Evolutionary conservation across 2,329 filamentous ascomycete species (phyloP).

Genomic region (Botrytis deweyae): DNA sequence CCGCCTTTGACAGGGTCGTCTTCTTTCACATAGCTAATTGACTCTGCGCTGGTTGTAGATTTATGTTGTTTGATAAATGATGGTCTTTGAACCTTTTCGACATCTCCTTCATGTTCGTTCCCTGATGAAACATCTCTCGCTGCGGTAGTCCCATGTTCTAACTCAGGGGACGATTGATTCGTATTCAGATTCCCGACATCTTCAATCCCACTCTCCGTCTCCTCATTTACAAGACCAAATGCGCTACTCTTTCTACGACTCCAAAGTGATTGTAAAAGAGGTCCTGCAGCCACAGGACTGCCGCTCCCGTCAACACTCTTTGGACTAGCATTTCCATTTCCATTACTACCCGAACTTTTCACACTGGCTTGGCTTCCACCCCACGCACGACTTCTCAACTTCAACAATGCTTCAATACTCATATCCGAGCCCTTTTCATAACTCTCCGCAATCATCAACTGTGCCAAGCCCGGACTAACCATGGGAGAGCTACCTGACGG

Average conservation of each 20-base stretch:
- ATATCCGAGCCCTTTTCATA: constrained; percentile 60
- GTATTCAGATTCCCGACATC: not conserved
- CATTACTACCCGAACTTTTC: constrained; percentile 51
- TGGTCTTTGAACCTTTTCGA: constrained; percentile 23
- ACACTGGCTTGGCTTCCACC: constrained; percentile 77
- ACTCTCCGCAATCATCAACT: constrained; percentile 60
- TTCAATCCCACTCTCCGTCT: constrained; percentile 26
- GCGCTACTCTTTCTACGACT: constrained; percentile 16
- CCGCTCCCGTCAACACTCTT: constrained; percentile 31
- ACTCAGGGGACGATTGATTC: not conserved
- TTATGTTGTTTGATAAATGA: constrained; percentile 42
- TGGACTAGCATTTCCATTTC: constrained; percentile 38
- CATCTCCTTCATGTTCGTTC: constrained; percentile 34
- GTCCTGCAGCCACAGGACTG: constrained; percentile 30
- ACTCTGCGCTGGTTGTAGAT: constrained; percentile 60
- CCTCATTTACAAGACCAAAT: constrained; percentile 20
- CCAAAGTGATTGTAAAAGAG: not conserved
- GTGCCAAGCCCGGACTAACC: constrained; percentile 71
- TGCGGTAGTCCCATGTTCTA: constrained; percentile 17
- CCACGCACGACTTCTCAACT: constrained; percentile 73
- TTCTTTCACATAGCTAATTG: constrained; percentile 65
- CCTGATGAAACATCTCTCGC: not conserved
- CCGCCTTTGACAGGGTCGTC: constrained; percentile 57
- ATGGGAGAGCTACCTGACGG: constrained; percentile 41
- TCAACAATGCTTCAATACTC: constrained; percentile 67